Evolutionary conservation across 2,329 filamentous ascomycete genomes (phyloP).

Genomic region (Clarireedia hainanense): DNA sequence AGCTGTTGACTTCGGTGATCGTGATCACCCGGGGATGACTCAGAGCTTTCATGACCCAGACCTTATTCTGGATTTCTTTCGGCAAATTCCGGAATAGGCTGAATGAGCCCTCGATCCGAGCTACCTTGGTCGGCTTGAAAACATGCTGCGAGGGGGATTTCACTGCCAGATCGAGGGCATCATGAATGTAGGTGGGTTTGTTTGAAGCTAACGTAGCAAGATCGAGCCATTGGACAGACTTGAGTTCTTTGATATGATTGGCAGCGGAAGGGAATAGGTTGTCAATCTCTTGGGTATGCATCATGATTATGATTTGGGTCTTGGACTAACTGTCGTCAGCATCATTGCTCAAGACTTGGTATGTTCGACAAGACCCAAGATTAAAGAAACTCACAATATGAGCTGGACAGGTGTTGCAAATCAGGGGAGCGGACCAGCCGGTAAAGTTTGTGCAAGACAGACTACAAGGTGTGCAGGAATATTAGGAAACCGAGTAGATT

Average conservation of each 20-base stretch:
- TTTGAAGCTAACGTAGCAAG: not conserved
- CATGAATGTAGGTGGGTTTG: not conserved
- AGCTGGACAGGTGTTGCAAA: too few species aligned
- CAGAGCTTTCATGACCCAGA: not conserved
- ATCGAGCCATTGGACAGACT: not conserved
- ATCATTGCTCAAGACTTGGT: too few species aligned
- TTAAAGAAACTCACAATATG: too few species aligned
- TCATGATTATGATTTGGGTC: not conserved
- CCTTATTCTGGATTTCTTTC: not conserved
- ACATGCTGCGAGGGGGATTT: not conserved
- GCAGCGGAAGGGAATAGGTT: not conserved
- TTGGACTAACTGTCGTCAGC: too few species aligned
- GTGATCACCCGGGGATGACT: not conserved
- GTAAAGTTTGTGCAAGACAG: too few species aligned
- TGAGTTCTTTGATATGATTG: not conserved
- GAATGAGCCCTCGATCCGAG: not conserved
- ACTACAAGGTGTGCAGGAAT: too few species aligned
- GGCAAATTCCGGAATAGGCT: not conserved
- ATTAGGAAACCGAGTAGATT: too few species aligned
- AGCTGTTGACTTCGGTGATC: not conserved
- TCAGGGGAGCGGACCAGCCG: too few species aligned
- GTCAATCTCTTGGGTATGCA: not conserved
- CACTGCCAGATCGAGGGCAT: not conserved
- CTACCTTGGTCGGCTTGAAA: not conserved
- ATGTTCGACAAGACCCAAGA: too few species aligned